Base-by-base conservation (phyloP, 148 eudicot genomes). In the Vaccinium corymbosum region DNA sequence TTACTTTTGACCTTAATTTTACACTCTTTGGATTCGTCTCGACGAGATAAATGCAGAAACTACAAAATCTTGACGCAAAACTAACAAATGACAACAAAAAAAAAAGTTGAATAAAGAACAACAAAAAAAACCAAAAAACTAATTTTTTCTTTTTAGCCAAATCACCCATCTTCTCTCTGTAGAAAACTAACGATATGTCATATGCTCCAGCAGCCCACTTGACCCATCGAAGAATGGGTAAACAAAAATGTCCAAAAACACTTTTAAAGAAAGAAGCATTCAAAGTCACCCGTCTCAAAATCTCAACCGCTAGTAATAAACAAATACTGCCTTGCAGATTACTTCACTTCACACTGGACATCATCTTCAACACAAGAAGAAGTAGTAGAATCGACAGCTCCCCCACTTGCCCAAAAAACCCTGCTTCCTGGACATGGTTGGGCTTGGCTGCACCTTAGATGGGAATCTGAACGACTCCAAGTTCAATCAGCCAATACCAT, bases 401-500 rank as follows among this genome's bases (percentile, higher is more conserved):
- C 16, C n/a, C 17, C 48, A 35, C 20, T 35, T 71, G 15, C 76
- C 35, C 32, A 83, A 12, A 12, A 51, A n/a, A 13, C 16, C 38
- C 2, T 11, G 72, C 72, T 66, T 66, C 72, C 11, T 25, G 64
- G 61, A 81, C 22, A 90, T 90, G 91, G 89, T 83, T 5, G 57
- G 48, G 82, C 52, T 81, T n/a, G 89, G 93, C 5, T 90, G 93
- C 85, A 81, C 83, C 4, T 6, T 76, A 9, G 78, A 75, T 32
- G 91, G 93, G 25, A 66, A 82, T n/a, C 83, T 90, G 9, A 78
- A 90, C 59, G 85, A 81, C 52, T 87, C 93, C 1, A 87, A 50
- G n/a, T 90, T 86, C 90, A 83, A 80, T 66, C 78, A 89, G 79
- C 93, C 93, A 6, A 79, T 90, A 80, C 93, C 91, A 5, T 89